These are phyloP conservation scores for Tulasnella sp. DNA, from an alignment of 768 basidiomycete genomes.

Conservation along the genomic window DNA sequence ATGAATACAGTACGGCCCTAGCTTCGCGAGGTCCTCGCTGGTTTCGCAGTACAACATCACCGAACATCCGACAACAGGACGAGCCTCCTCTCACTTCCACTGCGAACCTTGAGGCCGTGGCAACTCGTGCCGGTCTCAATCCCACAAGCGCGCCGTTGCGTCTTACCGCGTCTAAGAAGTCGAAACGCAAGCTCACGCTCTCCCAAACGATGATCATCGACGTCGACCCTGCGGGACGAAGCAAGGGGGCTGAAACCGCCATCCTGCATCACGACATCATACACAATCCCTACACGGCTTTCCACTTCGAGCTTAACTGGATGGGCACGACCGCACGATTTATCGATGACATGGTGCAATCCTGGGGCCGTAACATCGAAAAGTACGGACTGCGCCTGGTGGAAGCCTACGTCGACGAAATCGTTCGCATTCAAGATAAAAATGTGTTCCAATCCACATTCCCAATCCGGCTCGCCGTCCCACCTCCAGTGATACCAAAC, in stretches of 20 bases:
- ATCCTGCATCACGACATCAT: conserved; percentile 89
- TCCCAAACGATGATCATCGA: conserved; percentile 91
- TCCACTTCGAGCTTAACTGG: conserved; percentile 98
- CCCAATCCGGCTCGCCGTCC: conserved; percentile 63
- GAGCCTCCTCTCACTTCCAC: neutral
- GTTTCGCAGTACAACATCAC: conserved; percentile 39
- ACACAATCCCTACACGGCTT: conserved; percentile 88
- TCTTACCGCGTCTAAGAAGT: conserved; percentile 24
- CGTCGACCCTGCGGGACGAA: conserved; percentile 53
- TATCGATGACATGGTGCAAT: conserved; percentile 77
- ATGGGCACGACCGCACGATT: conserved; percentile 85
- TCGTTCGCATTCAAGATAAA: conserved; percentile 70
- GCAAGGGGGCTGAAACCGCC: conserved; percentile 74
- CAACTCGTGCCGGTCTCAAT: conserved; percentile 5
- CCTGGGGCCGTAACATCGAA: conserved; percentile 74
- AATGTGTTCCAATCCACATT: conserved; percentile 90
- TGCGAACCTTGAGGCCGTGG: neutral
- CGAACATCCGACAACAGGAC: neutral
- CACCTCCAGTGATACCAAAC: conserved; percentile 57
- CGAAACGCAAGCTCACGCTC: conserved; percentile 53
- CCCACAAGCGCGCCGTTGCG: conserved; percentile 4
- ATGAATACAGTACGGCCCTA: conserved; percentile 58
- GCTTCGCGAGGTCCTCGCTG: conserved; percentile 51
- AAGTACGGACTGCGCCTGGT: conserved; percentile 84
- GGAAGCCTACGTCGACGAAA: conserved; percentile 87